Evolutionary conservation across 371 early-diverging fungal species (phyloP).

Genomic region (Nematocida sp.): DNA sequence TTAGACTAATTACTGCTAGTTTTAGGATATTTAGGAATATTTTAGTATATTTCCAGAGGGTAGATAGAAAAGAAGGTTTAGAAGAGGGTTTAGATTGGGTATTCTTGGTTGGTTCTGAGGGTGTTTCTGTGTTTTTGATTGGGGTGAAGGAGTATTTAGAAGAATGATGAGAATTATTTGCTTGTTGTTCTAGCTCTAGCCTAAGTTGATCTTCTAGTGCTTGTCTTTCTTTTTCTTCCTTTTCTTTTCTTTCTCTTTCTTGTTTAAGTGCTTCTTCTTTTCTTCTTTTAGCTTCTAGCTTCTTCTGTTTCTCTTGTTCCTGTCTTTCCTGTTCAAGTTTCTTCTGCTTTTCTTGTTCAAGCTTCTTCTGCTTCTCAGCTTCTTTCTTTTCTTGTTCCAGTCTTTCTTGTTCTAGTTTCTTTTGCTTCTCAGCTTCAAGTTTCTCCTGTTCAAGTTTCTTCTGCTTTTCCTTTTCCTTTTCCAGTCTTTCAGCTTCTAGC

Average conservation of each 20-base stretch:
- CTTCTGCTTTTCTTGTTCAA: slow-evolving; percentile 8
- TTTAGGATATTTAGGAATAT: not conserved
- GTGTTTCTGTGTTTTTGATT: no score
- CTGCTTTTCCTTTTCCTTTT: not conserved
- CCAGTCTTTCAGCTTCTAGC: no score
- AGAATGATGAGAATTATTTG: no score
- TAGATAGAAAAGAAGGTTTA: no score
- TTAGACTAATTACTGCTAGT: not conserved
- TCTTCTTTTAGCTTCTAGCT: not conserved
- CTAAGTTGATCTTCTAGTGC: not conserved
- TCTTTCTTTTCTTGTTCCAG: slow-evolving; percentile 1
- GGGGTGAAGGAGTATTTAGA: no score
- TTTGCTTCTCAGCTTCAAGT: not conserved
- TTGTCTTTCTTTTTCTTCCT: slow-evolving; percentile 1
- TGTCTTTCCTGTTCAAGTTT: slow-evolving; percentile 3
- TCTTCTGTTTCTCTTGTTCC: not conserved
- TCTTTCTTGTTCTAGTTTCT: slow-evolving; percentile 1
- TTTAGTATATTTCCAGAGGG: not conserved
- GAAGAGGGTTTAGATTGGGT: no score
- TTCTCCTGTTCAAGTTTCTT: not conserved
- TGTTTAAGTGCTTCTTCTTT: not conserved
- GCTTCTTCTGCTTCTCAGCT: not conserved
- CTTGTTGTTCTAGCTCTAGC: no score
- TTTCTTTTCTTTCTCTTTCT: not conserved
- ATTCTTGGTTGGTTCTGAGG: no score